Conservation (phyloP, 768 basidiomycete species). For the Gelatoporia subvermispora region DNA sequence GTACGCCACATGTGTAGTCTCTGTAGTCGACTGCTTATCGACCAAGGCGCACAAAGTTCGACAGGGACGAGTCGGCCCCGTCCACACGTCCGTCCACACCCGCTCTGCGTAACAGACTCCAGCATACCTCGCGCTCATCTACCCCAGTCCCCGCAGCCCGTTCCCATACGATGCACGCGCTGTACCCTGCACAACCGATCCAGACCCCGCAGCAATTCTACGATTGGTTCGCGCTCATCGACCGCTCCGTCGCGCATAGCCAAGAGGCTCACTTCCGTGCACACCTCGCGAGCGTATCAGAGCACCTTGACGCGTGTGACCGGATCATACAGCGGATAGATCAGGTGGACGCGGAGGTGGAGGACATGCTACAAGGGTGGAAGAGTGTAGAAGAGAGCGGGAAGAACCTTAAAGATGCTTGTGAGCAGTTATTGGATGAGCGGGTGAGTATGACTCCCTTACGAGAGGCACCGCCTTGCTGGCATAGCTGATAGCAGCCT, state of each 20-base stretch:
- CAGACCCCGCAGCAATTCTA: constrained; percentile 94
- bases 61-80: constrained; percentile 32
- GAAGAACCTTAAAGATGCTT: constrained; percentile 84
- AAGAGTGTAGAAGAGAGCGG: constrained; percentile 90
- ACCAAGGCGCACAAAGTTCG: constrained; percentile 31
- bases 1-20: constrained; percentile 36
- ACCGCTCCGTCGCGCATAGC: constrained; percentile 84
- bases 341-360: constrained; percentile 69
- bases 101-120: constrained; percentile 18
- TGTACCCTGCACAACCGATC: constrained; percentile 75
- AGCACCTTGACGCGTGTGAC: constrained; percentile 77
- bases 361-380: constrained; percentile 81
- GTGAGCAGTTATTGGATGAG: constrained; percentile 85
- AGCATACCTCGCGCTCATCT: constrained; percentile 21
- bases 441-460: constrained; percentile 49
- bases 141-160: constrained; percentile 16
- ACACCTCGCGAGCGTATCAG: constrained; percentile 71
- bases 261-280: constrained; percentile 91
- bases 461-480: not conserved
- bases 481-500: not conserved
- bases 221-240: constrained; percentile 91
- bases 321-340: constrained; percentile 65
- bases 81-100: constrained; percentile 47
- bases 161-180: constrained; percentile 36
- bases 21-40: not conserved